These are phyloP conservation scores for Pythium rhizo-oryzae DNA, from an alignment of 352 stramenopile genomes.

Conservation along the genomic window DNA sequence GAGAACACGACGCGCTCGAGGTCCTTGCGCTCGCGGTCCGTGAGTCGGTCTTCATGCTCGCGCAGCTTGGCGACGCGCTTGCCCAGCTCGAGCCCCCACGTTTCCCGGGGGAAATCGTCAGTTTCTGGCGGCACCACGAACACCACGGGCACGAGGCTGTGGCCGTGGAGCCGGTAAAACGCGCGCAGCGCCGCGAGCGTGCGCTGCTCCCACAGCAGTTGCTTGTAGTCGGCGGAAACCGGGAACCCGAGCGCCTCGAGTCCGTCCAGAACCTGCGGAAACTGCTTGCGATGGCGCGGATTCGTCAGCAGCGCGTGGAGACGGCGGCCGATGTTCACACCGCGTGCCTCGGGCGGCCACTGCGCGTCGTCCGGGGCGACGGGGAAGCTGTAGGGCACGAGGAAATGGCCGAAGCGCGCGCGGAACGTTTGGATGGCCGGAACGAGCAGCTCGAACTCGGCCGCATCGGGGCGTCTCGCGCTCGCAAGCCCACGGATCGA, in stretches of 20 bases:
- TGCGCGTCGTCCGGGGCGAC: slow-evolving; percentile 6
- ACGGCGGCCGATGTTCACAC: slow-evolving; percentile 23
- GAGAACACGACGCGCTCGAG: slow-evolving; percentile 32
- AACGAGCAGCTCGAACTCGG: slow-evolving; percentile 23
- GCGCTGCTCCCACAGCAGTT: slow-evolving; percentile 23
- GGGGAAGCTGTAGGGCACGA: slow-evolving; percentile 30
- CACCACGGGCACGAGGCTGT: slow-evolving; percentile 19
- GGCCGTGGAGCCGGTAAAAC: slow-evolving; percentile 15
- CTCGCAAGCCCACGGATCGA: slow-evolving; percentile 20
- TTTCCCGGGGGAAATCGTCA: slow-evolving; percentile 8
- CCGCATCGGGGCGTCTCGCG: not conserved
- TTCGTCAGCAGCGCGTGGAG: slow-evolving; percentile 24
- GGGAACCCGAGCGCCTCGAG: slow-evolving; percentile 15
- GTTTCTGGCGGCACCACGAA: slow-evolving; percentile 16
- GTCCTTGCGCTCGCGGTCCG: slow-evolving; percentile 9
- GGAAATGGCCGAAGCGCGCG: slow-evolving; percentile 19
- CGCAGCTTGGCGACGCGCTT: slow-evolving; percentile 19
- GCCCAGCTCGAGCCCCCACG: slow-evolving; percentile 20
- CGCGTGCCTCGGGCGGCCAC: slow-evolving; percentile 23
- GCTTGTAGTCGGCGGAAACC: slow-evolving; percentile 18
- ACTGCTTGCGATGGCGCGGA: slow-evolving; percentile 8
- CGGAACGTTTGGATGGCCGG: slow-evolving; percentile 18
- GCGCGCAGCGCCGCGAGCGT: slow-evolving; percentile 22
- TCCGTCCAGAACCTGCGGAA: not conserved
- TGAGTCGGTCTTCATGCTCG: not conserved